Percentiles rank a stretch among this genome's conserved stretches.
These are phyloP conservation scores for Mycena sp. DNA, from an alignment of 1,284 basidiomycete species.

Conservation along the genomic window DNA sequence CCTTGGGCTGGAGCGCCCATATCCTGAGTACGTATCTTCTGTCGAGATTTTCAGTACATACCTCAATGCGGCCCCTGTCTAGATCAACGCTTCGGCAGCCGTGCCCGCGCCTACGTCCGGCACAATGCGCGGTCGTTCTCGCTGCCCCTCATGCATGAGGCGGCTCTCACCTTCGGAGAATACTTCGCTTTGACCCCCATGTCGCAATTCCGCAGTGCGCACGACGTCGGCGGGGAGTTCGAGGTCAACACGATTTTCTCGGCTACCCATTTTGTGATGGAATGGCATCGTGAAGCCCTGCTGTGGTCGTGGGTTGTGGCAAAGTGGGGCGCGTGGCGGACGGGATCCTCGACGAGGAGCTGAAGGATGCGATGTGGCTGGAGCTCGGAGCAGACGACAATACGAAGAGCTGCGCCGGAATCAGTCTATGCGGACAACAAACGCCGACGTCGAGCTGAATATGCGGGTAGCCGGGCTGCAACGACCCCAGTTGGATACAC, in stretches of 20 bases:
- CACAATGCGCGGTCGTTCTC: conserved; percentile 43
- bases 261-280: conserved; percentile 47
- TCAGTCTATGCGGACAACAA: not conserved
- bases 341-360: conserved; percentile 37
- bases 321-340: conserved; percentile 42
- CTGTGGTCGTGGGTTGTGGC: conserved; percentile 53
- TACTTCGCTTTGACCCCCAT: conserved; percentile 34
- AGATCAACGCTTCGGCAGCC: conserved; percentile 48
- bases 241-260: conserved; percentile 41
- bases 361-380: conserved; percentile 43
- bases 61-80: not conserved
- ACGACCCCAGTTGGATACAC: conserved; percentile 11
- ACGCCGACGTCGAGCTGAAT: conserved; percentile 20
- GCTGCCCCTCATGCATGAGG: conserved; percentile 37
- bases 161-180: conserved; percentile 46
- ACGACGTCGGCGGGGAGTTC: conserved; percentile 28
- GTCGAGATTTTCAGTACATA: not conserved
- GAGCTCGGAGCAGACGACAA: conserved; percentile 37
- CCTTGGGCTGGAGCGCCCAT: conserved; percentile 35
- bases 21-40: conserved; percentile 16
- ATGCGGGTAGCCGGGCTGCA: conserved; percentile 21
- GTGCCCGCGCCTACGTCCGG: conserved; percentile 48
- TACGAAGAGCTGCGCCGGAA: conserved; percentile 12
- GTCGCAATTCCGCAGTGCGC: conserved; percentile 43
- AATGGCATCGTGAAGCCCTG: conserved; percentile 52